Conservation (phyloP, 2,329 filamentous ascomycete species). For the Lachnellula occidentalis region DNA sequence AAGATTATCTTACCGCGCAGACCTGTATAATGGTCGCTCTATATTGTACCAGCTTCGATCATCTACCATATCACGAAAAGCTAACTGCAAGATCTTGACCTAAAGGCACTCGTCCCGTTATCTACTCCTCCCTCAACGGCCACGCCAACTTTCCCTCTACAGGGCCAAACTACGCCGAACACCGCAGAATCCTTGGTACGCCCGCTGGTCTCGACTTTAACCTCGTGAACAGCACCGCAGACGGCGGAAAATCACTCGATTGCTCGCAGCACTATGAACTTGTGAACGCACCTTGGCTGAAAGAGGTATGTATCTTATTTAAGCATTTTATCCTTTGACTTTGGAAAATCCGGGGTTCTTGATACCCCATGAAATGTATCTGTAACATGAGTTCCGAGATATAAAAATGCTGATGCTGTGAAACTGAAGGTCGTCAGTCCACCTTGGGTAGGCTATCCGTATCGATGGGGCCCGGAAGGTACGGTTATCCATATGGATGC, state of each 20-base stretch:
- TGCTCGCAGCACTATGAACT: constrained; percentile 13
- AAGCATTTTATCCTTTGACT: no score
- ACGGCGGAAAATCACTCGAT: constrained; percentile 10
- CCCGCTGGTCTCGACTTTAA: constrained; percentile 20
- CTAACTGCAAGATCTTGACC: no score
- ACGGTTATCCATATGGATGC: constrained; percentile 18
- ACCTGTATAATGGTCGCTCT: no score
- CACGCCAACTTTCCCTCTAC: constrained; percentile 19
- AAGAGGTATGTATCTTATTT: not conserved
- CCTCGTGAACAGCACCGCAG: constrained; percentile 16
- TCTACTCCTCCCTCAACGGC: constrained; percentile 21
- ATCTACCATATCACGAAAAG: no score
- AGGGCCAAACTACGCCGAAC: constrained; percentile 17
- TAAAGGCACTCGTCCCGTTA: constrained; percentile 9
- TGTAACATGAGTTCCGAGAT: no score
- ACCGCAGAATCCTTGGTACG: constrained; percentile 14
- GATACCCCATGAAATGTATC: no score
- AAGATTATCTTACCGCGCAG: no score
- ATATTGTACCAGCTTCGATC: no score
- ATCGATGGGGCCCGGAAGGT: constrained; percentile 23
- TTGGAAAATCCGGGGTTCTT: no score
- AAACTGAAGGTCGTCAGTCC: constrained; percentile 10
- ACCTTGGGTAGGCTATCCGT: constrained; percentile 20
- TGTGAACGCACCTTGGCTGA: constrained; percentile 17
- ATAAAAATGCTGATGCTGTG: no score